Evolutionary conservation across 352 stramenopile species (phyloP).

Genomic region (Globisporangium recalcitrans): DNA sequence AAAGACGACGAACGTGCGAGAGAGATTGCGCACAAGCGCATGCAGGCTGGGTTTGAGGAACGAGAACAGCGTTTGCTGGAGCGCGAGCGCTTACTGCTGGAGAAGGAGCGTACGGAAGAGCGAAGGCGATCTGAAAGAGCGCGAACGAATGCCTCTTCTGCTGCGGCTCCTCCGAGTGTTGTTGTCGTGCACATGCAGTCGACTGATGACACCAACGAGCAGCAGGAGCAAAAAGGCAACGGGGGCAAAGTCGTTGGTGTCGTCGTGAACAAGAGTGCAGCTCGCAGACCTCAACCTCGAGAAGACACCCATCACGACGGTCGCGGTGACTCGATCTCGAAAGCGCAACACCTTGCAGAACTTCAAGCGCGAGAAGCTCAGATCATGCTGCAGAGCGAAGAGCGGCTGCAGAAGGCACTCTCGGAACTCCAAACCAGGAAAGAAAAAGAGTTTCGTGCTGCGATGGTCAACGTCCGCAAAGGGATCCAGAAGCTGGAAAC

Average conservation of each 20-base stretch:
- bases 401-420: slow-evolving; percentile 45
- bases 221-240: slow-evolving; percentile 18
- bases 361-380: slow-evolving; percentile 50
- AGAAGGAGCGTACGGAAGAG: slow-evolving; percentile 41
- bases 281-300: slow-evolving; percentile 8
- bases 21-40: slow-evolving; percentile 29
- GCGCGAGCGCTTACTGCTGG: slow-evolving; percentile 35
- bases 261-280: slow-evolving; percentile 15
- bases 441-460: slow-evolving; percentile 54
- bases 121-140: slow-evolving; percentile 18
- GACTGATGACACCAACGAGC: slow-evolving; percentile 33
- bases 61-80: slow-evolving; percentile 46
- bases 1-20: slow-evolving; percentile 36
- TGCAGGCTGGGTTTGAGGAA: slow-evolving; percentile 49
- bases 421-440: slow-evolving; percentile 63
- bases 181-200: slow-evolving; percentile 54
- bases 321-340: slow-evolving; percentile 27
- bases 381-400: slow-evolving; percentile 40
- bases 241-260: slow-evolving; percentile 21
- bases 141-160: slow-evolving; percentile 6
- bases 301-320: slow-evolving; percentile 8
- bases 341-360: slow-evolving; percentile 54
- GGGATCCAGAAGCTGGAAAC: slow-evolving; percentile 67
- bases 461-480: slow-evolving; percentile 70
- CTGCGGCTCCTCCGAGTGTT: slow-evolving; percentile 31